These are phyloP conservation scores for Penicillium crystallinum DNA, from an alignment of 495 filamentous ascomycete genomes.

Conservation along the genomic window DNA sequence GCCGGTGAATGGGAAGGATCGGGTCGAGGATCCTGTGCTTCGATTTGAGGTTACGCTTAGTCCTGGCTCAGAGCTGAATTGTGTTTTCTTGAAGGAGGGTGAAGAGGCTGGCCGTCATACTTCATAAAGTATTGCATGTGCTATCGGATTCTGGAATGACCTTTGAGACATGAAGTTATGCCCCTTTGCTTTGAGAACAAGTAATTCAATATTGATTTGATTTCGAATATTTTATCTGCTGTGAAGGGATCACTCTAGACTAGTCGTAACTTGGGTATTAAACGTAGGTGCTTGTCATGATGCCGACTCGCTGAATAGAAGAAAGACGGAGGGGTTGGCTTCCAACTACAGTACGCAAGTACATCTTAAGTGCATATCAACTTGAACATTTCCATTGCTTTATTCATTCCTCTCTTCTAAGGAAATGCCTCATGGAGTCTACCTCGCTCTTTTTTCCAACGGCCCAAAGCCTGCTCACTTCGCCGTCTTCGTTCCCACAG, in stretches of 20 bases:
- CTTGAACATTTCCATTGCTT: background rate
- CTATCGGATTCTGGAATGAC: background rate
- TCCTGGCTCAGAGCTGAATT: slow-evolving; percentile 39
- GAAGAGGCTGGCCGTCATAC: slow-evolving; percentile 11
- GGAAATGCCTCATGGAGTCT: too few relatives aligned
- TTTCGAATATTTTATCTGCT: background rate
- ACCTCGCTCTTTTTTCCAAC: too few relatives aligned
- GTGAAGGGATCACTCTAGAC: too few relatives aligned
- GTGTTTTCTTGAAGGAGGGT: slow-evolving; percentile 37
- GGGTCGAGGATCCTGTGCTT: slow-evolving; percentile 34
- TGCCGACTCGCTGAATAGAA: too few relatives aligned
- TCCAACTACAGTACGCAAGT: too few relatives aligned
- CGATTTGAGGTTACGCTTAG: slow-evolving; percentile 38
- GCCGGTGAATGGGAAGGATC: slow-evolving; percentile 28
- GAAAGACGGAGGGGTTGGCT: too few relatives aligned
- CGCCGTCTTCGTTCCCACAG: too few relatives aligned
- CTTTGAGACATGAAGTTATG: background rate
- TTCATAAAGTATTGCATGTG: background rate
- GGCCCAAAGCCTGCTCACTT: too few relatives aligned
- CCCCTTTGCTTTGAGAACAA: background rate
- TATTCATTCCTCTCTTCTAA: too few relatives aligned
- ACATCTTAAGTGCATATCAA: too few relatives aligned
- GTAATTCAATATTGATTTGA: background rate
- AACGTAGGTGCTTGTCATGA: too few relatives aligned
- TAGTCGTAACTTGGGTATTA: too few relatives aligned